Percentiles rank a stretch among this genome's conserved stretches.
Conservation (phyloP, 2,329 filamentous ascomycete species). For the Ophiostoma sp. region DNA sequence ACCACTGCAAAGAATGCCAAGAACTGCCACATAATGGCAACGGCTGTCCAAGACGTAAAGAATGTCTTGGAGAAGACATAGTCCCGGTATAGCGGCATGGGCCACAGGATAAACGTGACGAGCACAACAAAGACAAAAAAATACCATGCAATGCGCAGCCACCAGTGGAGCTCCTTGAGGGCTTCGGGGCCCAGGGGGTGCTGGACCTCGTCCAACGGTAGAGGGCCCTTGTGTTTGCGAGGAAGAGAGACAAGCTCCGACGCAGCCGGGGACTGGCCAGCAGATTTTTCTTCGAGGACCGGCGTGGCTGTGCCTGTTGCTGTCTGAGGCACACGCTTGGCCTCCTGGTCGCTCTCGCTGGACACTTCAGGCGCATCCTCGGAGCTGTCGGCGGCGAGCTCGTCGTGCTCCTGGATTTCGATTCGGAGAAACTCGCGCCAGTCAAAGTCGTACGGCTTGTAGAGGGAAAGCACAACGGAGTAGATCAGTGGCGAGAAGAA, state of each 20-base stretch:
- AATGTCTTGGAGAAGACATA: constrained; percentile 46
- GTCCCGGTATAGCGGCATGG: constrained; percentile 45
- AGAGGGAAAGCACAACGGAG: constrained; percentile 42
- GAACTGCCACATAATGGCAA: constrained; percentile 46
- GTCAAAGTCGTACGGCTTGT: constrained; percentile 35
- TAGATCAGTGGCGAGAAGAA: constrained; percentile 44
- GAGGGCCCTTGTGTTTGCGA: not conserved
- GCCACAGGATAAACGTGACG: constrained; percentile 45
- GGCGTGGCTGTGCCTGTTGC: not conserved
- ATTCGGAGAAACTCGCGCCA: constrained; percentile 42
- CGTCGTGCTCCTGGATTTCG: constrained; percentile 40
- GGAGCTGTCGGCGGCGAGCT: constrained; percentile 25
- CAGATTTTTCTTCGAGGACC: not conserved
- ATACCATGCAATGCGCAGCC: constrained; percentile 22
- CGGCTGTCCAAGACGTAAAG: constrained; percentile 42
- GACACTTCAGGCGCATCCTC: not conserved
- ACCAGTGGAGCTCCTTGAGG: constrained; percentile 20
- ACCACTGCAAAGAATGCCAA: constrained; percentile 43
- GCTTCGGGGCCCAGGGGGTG: constrained; percentile 27
- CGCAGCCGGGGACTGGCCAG: not conserved
- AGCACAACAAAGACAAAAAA: constrained; percentile 32
- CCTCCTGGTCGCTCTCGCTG: constrained; percentile 14
- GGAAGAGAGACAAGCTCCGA: not conserved
- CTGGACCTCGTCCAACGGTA: constrained; percentile 38
- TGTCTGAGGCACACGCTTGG: constrained; percentile 7